Evolutionary conservation across 2,329 filamentous ascomycete species (phyloP), one percentile per base, ranked within the genome.

Genomic region (Pseudomassariella vexata): DNA sequence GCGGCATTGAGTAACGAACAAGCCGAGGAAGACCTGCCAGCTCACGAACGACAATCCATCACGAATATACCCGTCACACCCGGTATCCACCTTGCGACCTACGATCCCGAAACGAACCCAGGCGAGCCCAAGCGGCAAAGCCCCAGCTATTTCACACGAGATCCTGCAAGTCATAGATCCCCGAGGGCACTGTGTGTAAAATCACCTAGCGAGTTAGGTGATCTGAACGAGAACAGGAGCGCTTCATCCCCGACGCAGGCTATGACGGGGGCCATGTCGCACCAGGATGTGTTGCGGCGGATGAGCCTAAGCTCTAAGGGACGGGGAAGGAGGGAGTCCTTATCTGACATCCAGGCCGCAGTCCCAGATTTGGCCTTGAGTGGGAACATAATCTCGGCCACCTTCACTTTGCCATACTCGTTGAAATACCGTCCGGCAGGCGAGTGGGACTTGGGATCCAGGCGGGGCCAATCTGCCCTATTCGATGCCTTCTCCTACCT

Each of bases 401-500:
- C 76, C 12, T 81, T 81, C 46, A 79, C 71, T 39, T 72, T 78
- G 39, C 76, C 77, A 17, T 67, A 80, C 47, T 64, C 71, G 19
- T 53, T 80, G 35, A 68, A 69, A 38, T 79, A 79, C 47, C 66
- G 63, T 44, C 73, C 71, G 46, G 69, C 67, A 11, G 62, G 67
- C 35, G 72, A 79, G 45, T 82, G 77, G 77, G 77, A 85, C 52
- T 65, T 95, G 34, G 78, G 76, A 47, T 68, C 79, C 39, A 84
- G 89, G 17, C 82, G 83, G 39, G 90, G 90, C 34, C 90, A 89
- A 37, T 95, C 90, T 9, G 88, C 90, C 11, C 73, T 96, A 20
- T 94, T 94, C 60, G 88, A 95, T 57, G 89, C 88, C 8, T 88
- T 96, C 51, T 76, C 82, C 35, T 82, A 94, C 59, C 77, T 96